phyloP scores from a whole-genome alignment of 2,329 filamentous ascomycete genomes.

The Clarireedia sp. region DNA sequence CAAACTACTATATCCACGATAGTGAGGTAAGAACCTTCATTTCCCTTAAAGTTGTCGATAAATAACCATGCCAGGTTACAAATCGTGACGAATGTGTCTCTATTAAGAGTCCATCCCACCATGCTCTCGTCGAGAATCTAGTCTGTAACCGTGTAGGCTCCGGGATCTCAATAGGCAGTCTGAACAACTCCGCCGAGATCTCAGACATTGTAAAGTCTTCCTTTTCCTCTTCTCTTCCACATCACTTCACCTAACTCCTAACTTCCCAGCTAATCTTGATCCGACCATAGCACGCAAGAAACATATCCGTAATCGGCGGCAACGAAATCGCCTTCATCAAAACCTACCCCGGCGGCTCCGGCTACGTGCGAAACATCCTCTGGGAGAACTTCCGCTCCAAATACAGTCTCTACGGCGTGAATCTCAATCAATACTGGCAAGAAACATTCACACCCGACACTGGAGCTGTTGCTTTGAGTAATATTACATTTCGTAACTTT shows the following conservation, averaged over 20 bases:
- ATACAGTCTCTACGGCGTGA: slow-evolving; percentile 20
- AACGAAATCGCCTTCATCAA: slow-evolving; percentile 34
- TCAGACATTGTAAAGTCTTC: slow-evolving; percentile 1
- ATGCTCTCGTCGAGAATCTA: slow-evolving; percentile 31
- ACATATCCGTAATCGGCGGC: slow-evolving; percentile 31
- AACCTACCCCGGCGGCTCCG: slow-evolving; percentile 32
- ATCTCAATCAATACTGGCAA: slow-evolving; percentile 26
- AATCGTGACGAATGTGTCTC: slow-evolving; percentile 34
- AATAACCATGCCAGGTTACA: slow-evolving; percentile 15
- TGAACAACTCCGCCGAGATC: slow-evolving; percentile 14
- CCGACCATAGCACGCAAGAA: slow-evolving; percentile 14
- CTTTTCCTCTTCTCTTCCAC: not conserved
- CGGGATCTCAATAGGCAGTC: slow-evolving; percentile 32
- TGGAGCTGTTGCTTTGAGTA: slow-evolving; percentile 21
- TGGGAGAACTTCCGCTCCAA: slow-evolving; percentile 29
- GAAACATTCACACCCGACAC: slow-evolving; percentile 20
- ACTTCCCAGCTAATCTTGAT: not conserved
- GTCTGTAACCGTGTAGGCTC: slow-evolving; percentile 32
- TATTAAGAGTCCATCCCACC: slow-evolving; percentile 32
- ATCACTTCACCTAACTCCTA: not conserved
- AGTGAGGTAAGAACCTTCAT: slow-evolving; percentile 21
- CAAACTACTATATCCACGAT: slow-evolving; percentile 33
- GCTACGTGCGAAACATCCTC: slow-evolving; percentile 30
- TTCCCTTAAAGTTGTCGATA: not conserved
- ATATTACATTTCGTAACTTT: slow-evolving; percentile 27